Base-by-base conservation (phyloP, 2,329 filamentous ascomycete species). In the Podosphaera fusca region DNA sequence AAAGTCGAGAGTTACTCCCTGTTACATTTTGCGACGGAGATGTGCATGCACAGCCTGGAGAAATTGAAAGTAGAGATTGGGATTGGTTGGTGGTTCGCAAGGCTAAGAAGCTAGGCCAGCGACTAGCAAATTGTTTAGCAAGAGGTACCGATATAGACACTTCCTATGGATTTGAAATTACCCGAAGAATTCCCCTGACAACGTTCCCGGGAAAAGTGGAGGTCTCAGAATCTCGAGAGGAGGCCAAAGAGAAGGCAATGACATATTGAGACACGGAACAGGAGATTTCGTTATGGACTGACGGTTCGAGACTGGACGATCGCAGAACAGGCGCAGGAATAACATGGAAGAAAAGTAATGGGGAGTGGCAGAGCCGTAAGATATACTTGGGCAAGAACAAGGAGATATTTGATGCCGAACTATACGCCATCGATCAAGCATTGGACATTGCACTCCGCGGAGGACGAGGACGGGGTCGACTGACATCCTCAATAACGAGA, bases 11-110 rank as follows among this genome's bases (percentile, higher is more conserved):
- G 2, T 42, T 55, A 14, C 35, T 45, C 6, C 21, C 21, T 12
- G 35, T 29, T 33, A 45, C 36, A 2, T 21, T 55, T 53, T 34
- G 50, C n/a, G 50, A 14, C 12, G 50, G 50, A 36, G 50, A 52
- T n/a, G 33, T 35, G 33, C 50, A 52, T 31, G 50, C 33, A 34
- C 50, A 52, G 21, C 50, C 33, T 14, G 50, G 50, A 38, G 21
- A 77, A 21, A 50, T 50, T 2, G 8, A 50, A 33, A 30, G 21
- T 30, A 10, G 2, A 50, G 46, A 50, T 12, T 50, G 29, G 29
- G 46, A 50, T 30, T 30, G 46, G 46, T 3, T 3, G 4, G 31
- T 7, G 8, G 46, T 7, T 31, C 21, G 10, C 21, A 33, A 50
- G 10, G 1, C 12, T 10, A 50, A 31, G 46, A 33, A 21, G 31